Percentiles rank a stretch among this genome's conserved stretches.
phyloP scores from a whole-genome alignment of 768 basidiomycete genomes.

The Ramaria sp. region DNA sequence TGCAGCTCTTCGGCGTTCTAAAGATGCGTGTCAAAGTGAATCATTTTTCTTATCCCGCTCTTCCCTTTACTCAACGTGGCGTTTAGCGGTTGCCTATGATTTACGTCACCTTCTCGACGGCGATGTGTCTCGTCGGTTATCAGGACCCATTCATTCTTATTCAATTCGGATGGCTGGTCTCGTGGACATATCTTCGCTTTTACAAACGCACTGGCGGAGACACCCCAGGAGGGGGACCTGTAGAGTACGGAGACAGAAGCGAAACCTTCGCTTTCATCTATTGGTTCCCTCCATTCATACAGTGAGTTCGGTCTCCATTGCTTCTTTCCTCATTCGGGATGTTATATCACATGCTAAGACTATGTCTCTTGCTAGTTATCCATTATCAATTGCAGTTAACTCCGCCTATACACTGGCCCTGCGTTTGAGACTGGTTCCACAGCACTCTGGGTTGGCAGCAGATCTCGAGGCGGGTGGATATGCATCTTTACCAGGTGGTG shows the following conservation, averaged over 20 bases:
- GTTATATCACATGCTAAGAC: background rate
- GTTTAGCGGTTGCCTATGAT: slow-evolving; percentile 86
- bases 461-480: slow-evolving; percentile 72
- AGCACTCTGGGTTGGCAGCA: slow-evolving; percentile 30
- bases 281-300: slow-evolving; percentile 95
- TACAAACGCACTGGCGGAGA: slow-evolving; percentile 82
- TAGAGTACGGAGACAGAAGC: slow-evolving; percentile 80
- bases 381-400: slow-evolving; percentile 57
- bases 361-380: slow-evolving; percentile 40
- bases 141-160: slow-evolving; percentile 89
- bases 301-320: slow-evolving; percentile 43
- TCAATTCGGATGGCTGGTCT: slow-evolving; percentile 98
- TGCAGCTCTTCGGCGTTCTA: slow-evolving; percentile 79
- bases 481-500: slow-evolving; percentile 69
- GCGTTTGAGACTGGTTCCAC: slow-evolving; percentile 67
- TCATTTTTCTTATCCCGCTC: background rate
- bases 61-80: background rate
- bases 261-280: slow-evolving; percentile 92
- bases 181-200: slow-evolving; percentile 93
- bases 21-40: slow-evolving; percentile 84
- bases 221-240: slow-evolving; percentile 45
- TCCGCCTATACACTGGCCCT: slow-evolving; percentile 47
- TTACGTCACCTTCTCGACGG: slow-evolving; percentile 82
- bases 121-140: slow-evolving; percentile 72
- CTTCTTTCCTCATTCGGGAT: background rate